Evolutionary conservation across 371 early-diverging fungal genomes (phyloP), one percentile per base, ranked within the genome.

Genomic region (Funneliformis caledonium): DNA sequence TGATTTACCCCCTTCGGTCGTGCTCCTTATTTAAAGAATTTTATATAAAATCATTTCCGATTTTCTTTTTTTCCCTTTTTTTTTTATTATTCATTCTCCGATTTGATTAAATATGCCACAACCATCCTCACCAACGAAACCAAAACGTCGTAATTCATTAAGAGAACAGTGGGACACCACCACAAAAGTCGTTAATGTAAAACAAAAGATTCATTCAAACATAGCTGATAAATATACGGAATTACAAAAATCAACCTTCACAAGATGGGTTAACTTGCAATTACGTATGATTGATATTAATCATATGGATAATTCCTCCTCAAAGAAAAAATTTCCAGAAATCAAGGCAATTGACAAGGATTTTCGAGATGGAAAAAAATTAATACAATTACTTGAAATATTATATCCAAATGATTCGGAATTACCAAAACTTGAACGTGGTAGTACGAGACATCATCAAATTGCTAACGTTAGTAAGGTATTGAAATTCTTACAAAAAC

Each of bases 381-480:
- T 93, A 33, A 83, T 93, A 1, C 88, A 89, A 52, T 87, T 93
- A 9, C 83, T 94, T 16, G 86, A 91, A 26, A 86, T 87, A 2
- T 86, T 91, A 22, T 87, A 90, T 22, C 83, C 86, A 19, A 88
- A 89, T 73, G 82, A 88, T 11, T 83, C 86, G 50, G 78, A 78
- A 1, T 83, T 83, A 16, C 89, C 88, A 19, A 89, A 89, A 62
- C 91, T 91, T 16, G 93, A 92, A 82, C 82, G 86, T 56, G 89
- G 89, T 84, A 88, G 89, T 72, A 91, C 92, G 85, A 91, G 94
- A 64, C 94, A 95, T 72, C 94, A 95, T 82, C 93, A 94, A 76
- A 87, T 95, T 50, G 89, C 95, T 31, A 97, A 96, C 83, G 92
- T 95, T 65, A 88, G 91, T 80, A 92, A 91, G 74, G 89, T 94